phyloP scores from a whole-genome alignment of 805 yeast species.

The Cyberlindnera meyerae region DNA sequence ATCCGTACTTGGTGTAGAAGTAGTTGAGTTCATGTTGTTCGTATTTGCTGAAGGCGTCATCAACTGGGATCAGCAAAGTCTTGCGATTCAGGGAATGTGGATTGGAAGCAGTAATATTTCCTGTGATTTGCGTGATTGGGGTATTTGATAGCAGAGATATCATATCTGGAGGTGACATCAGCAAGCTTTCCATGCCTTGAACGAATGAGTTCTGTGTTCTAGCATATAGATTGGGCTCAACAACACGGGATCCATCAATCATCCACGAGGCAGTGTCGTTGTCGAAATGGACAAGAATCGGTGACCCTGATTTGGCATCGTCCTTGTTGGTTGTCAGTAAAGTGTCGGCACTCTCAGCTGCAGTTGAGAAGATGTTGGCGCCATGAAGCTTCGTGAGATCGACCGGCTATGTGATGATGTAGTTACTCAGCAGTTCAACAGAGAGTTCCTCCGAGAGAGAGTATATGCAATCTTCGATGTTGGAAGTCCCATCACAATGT shows the following conservation, averaged over 20 bases:
- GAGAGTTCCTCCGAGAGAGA: conserved; percentile 4
- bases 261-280: conserved; percentile 19
- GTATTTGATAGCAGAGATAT: too few species aligned
- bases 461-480: conserved; percentile 1
- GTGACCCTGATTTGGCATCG: too few species aligned
- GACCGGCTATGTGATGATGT: conserved; percentile 15
- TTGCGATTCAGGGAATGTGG: conserved; percentile 16
- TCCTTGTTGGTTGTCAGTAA: conserved; percentile 4
- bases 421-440: conserved; percentile 9
- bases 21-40: conserved; percentile 44
- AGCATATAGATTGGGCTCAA: conserved; percentile 55
- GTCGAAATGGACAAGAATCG: conserved; percentile 17
- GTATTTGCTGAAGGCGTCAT: conserved; percentile 31
- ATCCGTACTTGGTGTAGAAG: conserved; percentile 30
- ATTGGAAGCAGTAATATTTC: background rate
- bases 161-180: too few species aligned
- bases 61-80: conserved; percentile 45
- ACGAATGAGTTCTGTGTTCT: conserved; percentile 59
- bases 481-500: background rate
- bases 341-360: conserved; percentile 2
- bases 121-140: background rate
- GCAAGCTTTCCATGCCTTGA: conserved; percentile 52
- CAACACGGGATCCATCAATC: conserved; percentile 43
- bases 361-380: conserved; percentile 11
- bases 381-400: conserved; percentile 12